These are phyloP conservation scores for Rubroboletus satanas DNA, from an alignment of 768 basidiomycete species.

Conservation along the genomic window DNA sequence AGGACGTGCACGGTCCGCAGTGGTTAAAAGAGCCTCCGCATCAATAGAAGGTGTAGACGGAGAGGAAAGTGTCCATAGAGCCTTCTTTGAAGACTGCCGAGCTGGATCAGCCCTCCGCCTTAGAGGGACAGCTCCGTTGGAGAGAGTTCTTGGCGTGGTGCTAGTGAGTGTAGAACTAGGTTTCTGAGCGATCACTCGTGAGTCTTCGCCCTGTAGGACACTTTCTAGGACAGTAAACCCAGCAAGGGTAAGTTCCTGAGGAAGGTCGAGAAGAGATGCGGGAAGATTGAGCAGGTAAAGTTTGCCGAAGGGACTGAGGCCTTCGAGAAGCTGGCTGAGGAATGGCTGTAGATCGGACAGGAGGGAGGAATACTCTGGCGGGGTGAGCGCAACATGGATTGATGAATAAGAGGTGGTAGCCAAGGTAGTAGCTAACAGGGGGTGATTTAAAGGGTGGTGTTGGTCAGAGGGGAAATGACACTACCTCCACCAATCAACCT, in stretches of 20 bases:
- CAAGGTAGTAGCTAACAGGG: conserved; percentile 52
- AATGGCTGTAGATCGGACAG: conserved; percentile 50
- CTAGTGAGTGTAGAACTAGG: conserved; percentile 38
- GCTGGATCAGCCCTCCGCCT: conserved; percentile 49
- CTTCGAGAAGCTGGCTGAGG: conserved; percentile 55
- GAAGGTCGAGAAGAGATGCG: conserved; percentile 40
- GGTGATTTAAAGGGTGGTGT: neutral
- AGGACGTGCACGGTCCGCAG: conserved; percentile 77
- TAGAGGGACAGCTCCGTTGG: conserved; percentile 40
- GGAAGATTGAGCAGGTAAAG: conserved; percentile 60
- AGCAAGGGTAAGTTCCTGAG: conserved; percentile 57
- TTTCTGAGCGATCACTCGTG: conserved; percentile 66
- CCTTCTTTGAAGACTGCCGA: conserved; percentile 76
- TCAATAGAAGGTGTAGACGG: conserved; percentile 75
- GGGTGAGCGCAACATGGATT: conserved; percentile 63
- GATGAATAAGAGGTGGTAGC: conserved; percentile 54
- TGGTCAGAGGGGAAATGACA: neutral
- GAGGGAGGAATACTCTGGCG: conserved; percentile 58
- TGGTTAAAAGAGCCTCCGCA: conserved; percentile 77
- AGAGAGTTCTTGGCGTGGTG: conserved; percentile 26
- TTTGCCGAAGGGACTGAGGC: conserved; percentile 64
- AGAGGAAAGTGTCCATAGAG: conserved; percentile 78
- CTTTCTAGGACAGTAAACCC: conserved; percentile 61
- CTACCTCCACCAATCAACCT: conserved; percentile 77
- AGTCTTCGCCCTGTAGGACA: conserved; percentile 32